Evolutionary conservation across 345 rosid species (phyloP), one percentile per base, ranked within the genome.

Genomic region (Citrus trifoliata): DNA sequence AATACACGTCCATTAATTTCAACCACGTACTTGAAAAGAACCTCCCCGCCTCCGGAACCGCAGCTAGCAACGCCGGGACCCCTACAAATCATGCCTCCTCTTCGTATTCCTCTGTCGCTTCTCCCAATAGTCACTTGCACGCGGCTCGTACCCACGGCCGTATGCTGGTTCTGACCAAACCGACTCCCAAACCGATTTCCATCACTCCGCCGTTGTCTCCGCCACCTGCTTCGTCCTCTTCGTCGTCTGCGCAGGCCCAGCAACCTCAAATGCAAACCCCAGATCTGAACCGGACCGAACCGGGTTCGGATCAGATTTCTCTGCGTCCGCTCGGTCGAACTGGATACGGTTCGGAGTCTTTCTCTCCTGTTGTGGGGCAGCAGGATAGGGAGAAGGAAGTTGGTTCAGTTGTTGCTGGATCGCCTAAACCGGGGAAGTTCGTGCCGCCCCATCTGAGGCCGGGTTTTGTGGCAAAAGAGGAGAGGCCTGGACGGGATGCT

Each of bases 391-490:
- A 77, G 7, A 82, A 76, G 76, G 81, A 83, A 51, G 78, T 40
- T 30, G 53, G 70, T 40, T 1, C 70, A 53, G 76, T 77, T 33
- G 59, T 76, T 61, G 37, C 78, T 59, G 82, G 76, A 61, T 82
- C 82, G 37, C 82, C 88, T 14, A 94, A 90, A 71, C 82, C 86
- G 40, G 75, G 84, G 70, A 84, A 86, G 79, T 95, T 95, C 58
- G 92, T 95, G 68, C 97, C 98, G 38, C 98, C 98, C 67, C 97
- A 95, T 90, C 98, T 95, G 38, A 90, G 98, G 82, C 98, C 97
- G 25, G 97, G 97, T 10, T 93, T 91, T 69, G 84, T 71, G 12
- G 90, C 90, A 9, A 91, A 78, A 76, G 90, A 93, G 80, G 94
- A 88, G 84, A 88, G 76, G 76, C 92, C 90, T 5, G 85, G 72